These are phyloP conservation scores for Exophiala bonariae DNA, from an alignment of 2,329 filamentous ascomycete genomes.

Conservation along the genomic window DNA sequence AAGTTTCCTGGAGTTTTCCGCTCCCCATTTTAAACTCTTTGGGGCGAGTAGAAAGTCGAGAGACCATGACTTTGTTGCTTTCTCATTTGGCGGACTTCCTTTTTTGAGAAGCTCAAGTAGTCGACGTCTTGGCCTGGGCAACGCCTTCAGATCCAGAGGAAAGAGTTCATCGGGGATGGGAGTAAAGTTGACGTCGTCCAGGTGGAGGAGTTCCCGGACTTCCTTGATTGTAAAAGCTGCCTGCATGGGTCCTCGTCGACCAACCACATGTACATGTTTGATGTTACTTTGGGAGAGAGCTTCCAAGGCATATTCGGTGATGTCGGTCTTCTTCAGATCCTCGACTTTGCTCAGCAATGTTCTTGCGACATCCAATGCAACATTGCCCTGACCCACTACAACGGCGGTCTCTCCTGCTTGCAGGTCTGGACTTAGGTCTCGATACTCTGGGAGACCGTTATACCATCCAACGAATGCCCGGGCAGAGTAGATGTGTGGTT, in stretches of 20 bases:
- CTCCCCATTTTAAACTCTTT: conserved; percentile 60
- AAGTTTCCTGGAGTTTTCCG: conserved; percentile 51
- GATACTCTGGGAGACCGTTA: conserved; percentile 86
- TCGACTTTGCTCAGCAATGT: conserved; percentile 79
- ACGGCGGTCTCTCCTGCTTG: conserved; percentile 76
- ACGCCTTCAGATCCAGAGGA: conserved; percentile 64
- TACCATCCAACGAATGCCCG: conserved; percentile 98
- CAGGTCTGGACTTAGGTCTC: conserved; percentile 70
- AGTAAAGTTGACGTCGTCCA: conserved; percentile 70
- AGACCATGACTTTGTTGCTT: conserved; percentile 71
- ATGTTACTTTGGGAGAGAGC: conserved; percentile 71
- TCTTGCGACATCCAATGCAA: conserved; percentile 88
- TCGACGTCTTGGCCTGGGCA: conserved; percentile 74
- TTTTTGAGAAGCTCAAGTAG: conserved; percentile 80
- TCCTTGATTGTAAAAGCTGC: conserved; percentile 97
- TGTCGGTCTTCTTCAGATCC: conserved; percentile 77
- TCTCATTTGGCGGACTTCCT: conserved; percentile 58
- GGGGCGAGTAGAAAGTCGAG: conserved; percentile 85
- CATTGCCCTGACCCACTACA: conserved; percentile 92
- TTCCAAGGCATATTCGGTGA: conserved; percentile 79
- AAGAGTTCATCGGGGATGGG: conserved; percentile 67
- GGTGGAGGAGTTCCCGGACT: conserved; percentile 78
- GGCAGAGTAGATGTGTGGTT: conserved; percentile 70
- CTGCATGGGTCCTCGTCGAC: conserved; percentile 84
- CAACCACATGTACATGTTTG: conserved; percentile 81